These are phyloP conservation scores for Trichocomaceae sp. DNA, from an alignment of 2,329 filamentous ascomycete species.

Conservation along the genomic window DNA sequence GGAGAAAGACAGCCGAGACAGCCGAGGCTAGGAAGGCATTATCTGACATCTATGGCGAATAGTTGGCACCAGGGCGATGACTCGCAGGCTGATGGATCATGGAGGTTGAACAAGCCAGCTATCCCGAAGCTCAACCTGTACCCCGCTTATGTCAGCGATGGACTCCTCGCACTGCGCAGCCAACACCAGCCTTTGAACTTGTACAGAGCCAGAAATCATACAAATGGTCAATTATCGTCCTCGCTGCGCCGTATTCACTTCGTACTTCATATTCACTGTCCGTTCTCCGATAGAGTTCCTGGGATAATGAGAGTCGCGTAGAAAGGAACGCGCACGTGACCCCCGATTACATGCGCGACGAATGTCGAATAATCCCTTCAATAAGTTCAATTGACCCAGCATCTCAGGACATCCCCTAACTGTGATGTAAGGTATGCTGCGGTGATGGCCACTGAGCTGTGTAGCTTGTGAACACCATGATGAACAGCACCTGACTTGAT, in stretches of 20 bases:
- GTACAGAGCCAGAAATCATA: not conserved
- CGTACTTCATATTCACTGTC: too few species aligned
- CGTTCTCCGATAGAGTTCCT: not conserved
- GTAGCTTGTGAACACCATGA: not conserved
- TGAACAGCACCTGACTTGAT: not conserved
- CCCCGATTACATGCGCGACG: slow-evolving; percentile 5
- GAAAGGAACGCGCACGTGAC: not conserved
- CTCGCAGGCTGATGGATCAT: slow-evolving; percentile 5
- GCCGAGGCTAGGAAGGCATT: slow-evolving; percentile 8
- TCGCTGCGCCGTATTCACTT: not conserved
- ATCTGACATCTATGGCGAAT: not conserved
- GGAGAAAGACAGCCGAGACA: not conserved
- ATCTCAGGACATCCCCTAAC: not conserved
- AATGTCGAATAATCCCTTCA: slow-evolving; percentile 3
- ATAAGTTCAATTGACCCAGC: not conserved
- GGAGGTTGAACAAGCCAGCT: slow-evolving; percentile 12
- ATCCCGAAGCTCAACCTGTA: slow-evolving; percentile 4
- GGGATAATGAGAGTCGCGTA: not conserved
- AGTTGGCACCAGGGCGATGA: slow-evolving; percentile 10
- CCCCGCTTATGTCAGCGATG: slow-evolving; percentile 13
- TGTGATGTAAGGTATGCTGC: not conserved
- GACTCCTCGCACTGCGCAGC: too few species aligned
- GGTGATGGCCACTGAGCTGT: not conserved
- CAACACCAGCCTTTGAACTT: not conserved
- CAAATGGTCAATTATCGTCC: not conserved